Percentiles rank a stretch among this genome's conserved stretches.
Conservation (phyloP, 2,329 filamentous ascomycete genomes). For the Sclerotiophoma versabilis region DNA sequence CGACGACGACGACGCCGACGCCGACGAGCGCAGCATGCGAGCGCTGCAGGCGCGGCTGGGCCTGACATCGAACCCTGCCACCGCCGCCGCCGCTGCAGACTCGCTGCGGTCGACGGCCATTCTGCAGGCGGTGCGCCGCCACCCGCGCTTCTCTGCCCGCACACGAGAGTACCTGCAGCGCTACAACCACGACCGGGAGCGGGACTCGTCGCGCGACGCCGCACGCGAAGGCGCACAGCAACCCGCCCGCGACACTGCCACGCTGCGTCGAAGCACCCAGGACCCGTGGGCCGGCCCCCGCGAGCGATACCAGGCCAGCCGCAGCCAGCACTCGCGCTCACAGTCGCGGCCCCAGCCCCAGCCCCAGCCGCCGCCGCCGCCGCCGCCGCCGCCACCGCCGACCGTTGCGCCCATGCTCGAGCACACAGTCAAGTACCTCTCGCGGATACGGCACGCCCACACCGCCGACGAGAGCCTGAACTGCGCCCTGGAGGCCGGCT, state of each 20-base stretch:
- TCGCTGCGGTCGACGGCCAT: conserved; percentile 48
- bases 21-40: conserved; percentile 4
- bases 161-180: conserved; percentile 49
- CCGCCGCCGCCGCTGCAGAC: conserved; percentile 46
- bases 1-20: conserved; percentile 12
- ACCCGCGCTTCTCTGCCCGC: conserved; percentile 50
- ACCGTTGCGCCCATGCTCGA: conserved; percentile 55
- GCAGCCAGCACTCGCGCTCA: conserved; percentile 21
- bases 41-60: conserved; percentile 5
- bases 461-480: conserved; percentile 63
- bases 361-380: conserved; percentile 31
- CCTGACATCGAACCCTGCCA: conserved; percentile 48
- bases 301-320: conserved; percentile 23
- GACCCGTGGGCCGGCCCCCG: conserved; percentile 41
- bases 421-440: conserved; percentile 68
- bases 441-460: conserved; percentile 62
- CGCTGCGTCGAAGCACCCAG: conserved; percentile 26
- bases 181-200: conserved; percentile 51
- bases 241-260: neutral
- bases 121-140: conserved; percentile 50
- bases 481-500: conserved; percentile 60
- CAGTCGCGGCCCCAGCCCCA: conserved; percentile 23
- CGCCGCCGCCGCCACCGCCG: conserved; percentile 30
- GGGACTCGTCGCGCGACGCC: conserved; percentile 16
- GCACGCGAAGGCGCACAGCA: neutral